Evolutionary conservation across 495 filamentous ascomycete genomes (phyloP).

Genomic region (Annulohypoxylon maeteangense): DNA sequence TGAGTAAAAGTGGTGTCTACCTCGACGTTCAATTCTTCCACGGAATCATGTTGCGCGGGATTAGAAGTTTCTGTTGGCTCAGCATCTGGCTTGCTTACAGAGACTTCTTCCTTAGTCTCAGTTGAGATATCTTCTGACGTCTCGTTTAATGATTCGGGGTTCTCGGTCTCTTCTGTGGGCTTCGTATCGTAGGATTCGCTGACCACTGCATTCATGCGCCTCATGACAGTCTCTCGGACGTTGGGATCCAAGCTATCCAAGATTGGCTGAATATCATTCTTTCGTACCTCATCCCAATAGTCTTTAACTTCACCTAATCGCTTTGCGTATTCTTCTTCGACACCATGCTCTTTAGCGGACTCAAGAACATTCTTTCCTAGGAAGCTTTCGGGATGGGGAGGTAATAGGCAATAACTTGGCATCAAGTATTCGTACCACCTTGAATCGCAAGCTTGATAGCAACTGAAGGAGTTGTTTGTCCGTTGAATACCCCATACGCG

Average conservation of each 20-base stretch:
- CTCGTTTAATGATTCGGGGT: constrained; percentile 11
- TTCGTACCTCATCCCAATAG: constrained; percentile 85
- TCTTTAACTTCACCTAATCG: constrained; percentile 79
- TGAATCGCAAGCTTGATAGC: constrained; percentile 91
- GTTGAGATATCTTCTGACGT: not conserved
- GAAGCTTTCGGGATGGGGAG: constrained; percentile 87
- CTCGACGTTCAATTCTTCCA: constrained; percentile 16
- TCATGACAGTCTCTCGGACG: constrained; percentile 55
- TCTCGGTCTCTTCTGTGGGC: constrained; percentile 20
- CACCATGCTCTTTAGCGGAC: constrained; percentile 73
- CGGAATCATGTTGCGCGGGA: constrained; percentile 7
- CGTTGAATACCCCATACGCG: constrained; percentile 91
- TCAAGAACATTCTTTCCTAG: constrained; percentile 82
- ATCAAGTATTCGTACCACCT: constrained; percentile 97
- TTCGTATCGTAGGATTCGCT: constrained; percentile 25
- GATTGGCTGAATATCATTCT: constrained; percentile 78
- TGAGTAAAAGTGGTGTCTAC: constrained; percentile 15
- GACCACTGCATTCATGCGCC: constrained; percentile 52
- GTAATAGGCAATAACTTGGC: constrained; percentile 88
- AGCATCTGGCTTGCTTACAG: constrained; percentile 8
- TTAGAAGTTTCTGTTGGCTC: constrained; percentile 14
- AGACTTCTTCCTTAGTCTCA: constrained; percentile 18
- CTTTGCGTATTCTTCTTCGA: constrained; percentile 70
- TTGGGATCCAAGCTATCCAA: constrained; percentile 62
- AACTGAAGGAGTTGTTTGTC: constrained; percentile 86